Base-by-base conservation (phyloP, 371 early-diverging fungal species). In the Actinomucor elegans region DNA sequence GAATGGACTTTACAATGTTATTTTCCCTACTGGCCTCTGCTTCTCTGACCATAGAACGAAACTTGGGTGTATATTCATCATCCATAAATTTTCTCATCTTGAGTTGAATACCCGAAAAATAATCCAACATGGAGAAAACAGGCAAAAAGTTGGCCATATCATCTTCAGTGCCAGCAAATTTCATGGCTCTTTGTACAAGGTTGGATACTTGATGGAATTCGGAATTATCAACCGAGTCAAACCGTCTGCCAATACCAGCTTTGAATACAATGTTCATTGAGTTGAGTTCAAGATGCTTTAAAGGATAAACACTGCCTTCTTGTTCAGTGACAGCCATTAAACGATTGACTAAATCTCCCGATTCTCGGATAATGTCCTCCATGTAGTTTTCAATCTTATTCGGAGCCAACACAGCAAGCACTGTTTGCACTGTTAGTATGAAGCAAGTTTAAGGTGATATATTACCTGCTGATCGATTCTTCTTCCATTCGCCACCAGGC, bases 91-190 rank as follows among this genome's bases (percentile, higher is more conserved):
- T 31, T 1, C 21, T 10, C 32, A 34, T 2, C 21, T 37, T 35
- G 0, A 31, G 40, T 4, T 42, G 27, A 8, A 15, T 4, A 15
- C 31, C 41, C 1, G 24, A 17, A 2, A 60, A 24, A 17, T 21
- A 43, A n/a, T 38, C 49, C 9, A 43, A n/a, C 15, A 47, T 15
- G 9, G 40, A 21, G 11, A 60, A 3, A 15, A 37, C 15, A 8
- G 60, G 60, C 8, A 60, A n/a, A 24, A 54, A 54, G 12, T 17
- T 33, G 3, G 44, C 14, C n/a, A 60, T n/a, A 31, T 60, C 54
- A 2, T 42, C 21, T 18, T 48, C 54, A 11, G 24, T 14, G 8
- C 54, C 55, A 15, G 32, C 44, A 14, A 34, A 32, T 23, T 43
- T 37, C 31, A 60, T 49, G 9, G 26, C 21, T 11, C 48, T 26